Conservation (phyloP, 176 grass and related monocot genomes). For the Oryza officinalis region DNA sequence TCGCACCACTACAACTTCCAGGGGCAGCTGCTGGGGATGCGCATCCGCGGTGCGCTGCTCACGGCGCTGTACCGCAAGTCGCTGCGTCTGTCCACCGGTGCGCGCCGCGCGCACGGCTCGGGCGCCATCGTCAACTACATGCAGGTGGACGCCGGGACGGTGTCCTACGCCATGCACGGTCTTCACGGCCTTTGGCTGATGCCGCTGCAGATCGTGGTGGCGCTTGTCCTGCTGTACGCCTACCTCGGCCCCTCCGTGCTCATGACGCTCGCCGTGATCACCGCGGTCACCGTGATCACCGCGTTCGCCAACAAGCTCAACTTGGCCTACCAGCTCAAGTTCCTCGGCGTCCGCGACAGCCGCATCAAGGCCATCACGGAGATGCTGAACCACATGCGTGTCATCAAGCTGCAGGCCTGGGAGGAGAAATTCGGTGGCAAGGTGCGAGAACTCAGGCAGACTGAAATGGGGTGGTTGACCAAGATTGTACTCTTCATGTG, state of each 20-base stretch:
- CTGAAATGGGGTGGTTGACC: constrained; percentile 52
- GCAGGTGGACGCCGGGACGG: constrained; percentile 53
- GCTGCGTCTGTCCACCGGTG: constrained; percentile 48
- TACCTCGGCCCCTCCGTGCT: constrained; percentile 56
- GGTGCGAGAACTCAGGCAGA: constrained; percentile 39
- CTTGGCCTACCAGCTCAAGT: constrained; percentile 44
- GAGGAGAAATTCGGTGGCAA: constrained; percentile 51
- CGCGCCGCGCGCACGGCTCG: constrained; percentile 52
- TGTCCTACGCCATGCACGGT: constrained; percentile 49
- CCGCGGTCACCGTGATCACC: constrained; percentile 34
- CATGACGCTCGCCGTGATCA: constrained; percentile 51
- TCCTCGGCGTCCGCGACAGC: constrained; percentile 46
- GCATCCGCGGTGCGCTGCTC: constrained; percentile 69
- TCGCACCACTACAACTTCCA: constrained; percentile 77
- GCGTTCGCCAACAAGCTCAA: constrained; percentile 48
- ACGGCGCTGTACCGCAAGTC: constrained; percentile 70
- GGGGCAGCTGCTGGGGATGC: constrained; percentile 58
- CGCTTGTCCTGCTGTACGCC: constrained; percentile 48
- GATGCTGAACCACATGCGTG: constrained; percentile 69
- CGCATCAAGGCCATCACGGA: constrained; percentile 68
- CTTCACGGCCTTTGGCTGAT: constrained; percentile 63
- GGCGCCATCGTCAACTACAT: constrained; percentile 79
- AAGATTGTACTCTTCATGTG: constrained; percentile 56
- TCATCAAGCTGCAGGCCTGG: constrained; percentile 78
- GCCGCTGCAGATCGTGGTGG: constrained; percentile 64